Percentiles rank a stretch among this genome's conserved stretches.
Conservation (phyloP, 1,284 basidiomycete species). For the Fereydounia khargensis region DNA sequence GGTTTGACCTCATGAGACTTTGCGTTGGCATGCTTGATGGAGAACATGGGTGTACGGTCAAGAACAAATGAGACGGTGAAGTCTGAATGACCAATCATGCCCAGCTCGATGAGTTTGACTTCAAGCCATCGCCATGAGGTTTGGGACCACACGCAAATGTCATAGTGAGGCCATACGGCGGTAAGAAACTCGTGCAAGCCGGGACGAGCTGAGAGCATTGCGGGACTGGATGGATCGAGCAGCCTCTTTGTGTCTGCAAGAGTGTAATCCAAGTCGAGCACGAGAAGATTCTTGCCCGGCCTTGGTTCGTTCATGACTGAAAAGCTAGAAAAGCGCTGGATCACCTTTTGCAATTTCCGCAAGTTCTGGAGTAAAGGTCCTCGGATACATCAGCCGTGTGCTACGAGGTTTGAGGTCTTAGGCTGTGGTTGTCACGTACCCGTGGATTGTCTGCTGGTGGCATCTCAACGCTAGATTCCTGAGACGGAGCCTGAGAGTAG, state of each 20-base stretch:
- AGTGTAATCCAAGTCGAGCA: constrained; percentile 80
- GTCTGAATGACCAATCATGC: constrained; percentile 64
- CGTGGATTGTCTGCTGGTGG: too few species aligned
- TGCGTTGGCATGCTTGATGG: constrained; percentile 69
- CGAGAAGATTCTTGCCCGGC: constrained; percentile 65
- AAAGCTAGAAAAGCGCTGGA: constrained; percentile 41
- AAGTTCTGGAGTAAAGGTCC: too few species aligned
- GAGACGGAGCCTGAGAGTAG: too few species aligned
- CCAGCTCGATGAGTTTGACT: constrained; percentile 81
- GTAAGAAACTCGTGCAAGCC: constrained; percentile 73
- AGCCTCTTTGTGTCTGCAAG: constrained; percentile 51
- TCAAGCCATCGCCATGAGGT: constrained; percentile 91
- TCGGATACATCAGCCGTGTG: too few species aligned
- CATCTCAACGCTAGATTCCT: too few species aligned
- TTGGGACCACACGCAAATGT: constrained; percentile 53
- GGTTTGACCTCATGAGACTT: constrained; percentile 65
- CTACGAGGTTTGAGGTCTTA: too few species aligned
- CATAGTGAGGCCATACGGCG: constrained; percentile 50
- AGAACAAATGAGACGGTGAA: constrained; percentile 59
- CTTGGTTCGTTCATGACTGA: constrained; percentile 35
- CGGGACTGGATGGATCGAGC: constrained; percentile 74
- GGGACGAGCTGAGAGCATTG: constrained; percentile 73
- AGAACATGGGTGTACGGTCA: constrained; percentile 85
- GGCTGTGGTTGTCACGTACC: too few species aligned
- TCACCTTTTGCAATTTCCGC: constrained; percentile 32